These are phyloP conservation scores for Starmerella gropengiesseri DNA, from an alignment of 805 yeast species.

Conservation along the genomic window DNA sequence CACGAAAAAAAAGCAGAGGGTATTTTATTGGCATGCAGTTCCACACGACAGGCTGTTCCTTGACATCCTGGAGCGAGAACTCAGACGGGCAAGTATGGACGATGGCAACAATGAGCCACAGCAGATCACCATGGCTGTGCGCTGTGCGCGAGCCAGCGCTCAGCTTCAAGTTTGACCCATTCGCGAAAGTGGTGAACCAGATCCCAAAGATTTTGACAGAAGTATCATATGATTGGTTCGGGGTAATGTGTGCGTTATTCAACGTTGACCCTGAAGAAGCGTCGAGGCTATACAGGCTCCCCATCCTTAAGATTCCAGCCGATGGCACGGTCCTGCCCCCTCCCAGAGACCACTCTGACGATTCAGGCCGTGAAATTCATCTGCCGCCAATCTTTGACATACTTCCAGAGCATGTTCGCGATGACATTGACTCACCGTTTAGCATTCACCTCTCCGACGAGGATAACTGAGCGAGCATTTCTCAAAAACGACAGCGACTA, in stretches of 20 bases:
- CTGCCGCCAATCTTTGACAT: too few relatives aligned
- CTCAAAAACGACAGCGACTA: too few relatives aligned
- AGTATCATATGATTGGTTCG: constrained; percentile 16
- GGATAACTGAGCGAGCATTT: too few relatives aligned
- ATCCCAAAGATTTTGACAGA: constrained; percentile 24
- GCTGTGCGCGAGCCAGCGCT: constrained; percentile 68
- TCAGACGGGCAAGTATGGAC: constrained; percentile 27
- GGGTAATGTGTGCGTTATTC: constrained; percentile 9
- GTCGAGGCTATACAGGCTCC: too few relatives aligned
- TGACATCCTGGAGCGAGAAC: constrained; percentile 86
- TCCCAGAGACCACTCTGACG: too few relatives aligned
- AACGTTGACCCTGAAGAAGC: constrained; percentile 4
- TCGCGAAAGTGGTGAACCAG: constrained; percentile 31
- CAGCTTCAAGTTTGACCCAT: constrained; percentile 53
- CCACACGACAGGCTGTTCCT: constrained; percentile 86
- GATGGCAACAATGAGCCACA: constrained; percentile 7
- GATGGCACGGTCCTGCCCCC: too few relatives aligned
- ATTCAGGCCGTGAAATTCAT: too few relatives aligned
- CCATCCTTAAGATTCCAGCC: too few relatives aligned
- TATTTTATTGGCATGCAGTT: constrained; percentile 92
- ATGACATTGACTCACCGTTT: too few relatives aligned
- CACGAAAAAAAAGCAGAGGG: constrained; percentile 94
- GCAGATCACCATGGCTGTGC: constrained; percentile 56
- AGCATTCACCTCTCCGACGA: too few relatives aligned
- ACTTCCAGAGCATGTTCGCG: too few relatives aligned